Base-by-base conservation (phyloP, 192 early-diverging fungal species). In the Cladochytrium replicatum region DNA sequence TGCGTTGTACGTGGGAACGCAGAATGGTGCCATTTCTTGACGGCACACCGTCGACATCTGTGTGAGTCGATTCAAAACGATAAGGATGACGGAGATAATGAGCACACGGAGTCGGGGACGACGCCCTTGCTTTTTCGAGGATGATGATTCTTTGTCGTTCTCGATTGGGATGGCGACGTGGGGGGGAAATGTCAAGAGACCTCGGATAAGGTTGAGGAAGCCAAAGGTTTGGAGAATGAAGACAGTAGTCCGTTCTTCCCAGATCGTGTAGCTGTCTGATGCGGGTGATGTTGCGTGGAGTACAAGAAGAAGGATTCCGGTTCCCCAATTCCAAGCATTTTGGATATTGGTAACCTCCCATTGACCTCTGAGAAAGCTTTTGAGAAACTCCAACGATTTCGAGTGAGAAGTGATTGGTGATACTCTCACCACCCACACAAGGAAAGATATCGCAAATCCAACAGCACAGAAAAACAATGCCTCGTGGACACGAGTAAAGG, bases 221-320 rank as follows among this genome's bases (percentile, higher is more conserved):
- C 75, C 71, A 50, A 89, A 75, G 1, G 84, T 78, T 44, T 85
- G 82, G 4, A 81, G 42, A 11, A 88, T 60, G 53, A 80, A 83
- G 0, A 74, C 56, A 13, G 80, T 72, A 21, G 86, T 70, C 29
- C 70, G 64, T 52, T 95, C 90, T 66, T 98, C 92, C 70, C 71
- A 82, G 26, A 94, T 73, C 1, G 88, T 91, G 54, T 84, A 93
- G 54, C 86, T 91, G 66, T 98, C 91, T 4, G 92, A 94, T 0
- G 76, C 80, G 38, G 88, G 84, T 0, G 77, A 73, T 29, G 81
- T 55, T 8, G 72, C 67, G 49, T 87, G 83, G 9, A 77, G 40
- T 23, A 78, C 41, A 21, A 70, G 49, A 21, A 82, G 38, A 13
- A 44, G 32, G 11, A 17, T 37, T 44, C 34, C 47, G n/a, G n/a